Conservation (phyloP, 305 asterid genomes). For the Fraxinus paxiana region DNA sequence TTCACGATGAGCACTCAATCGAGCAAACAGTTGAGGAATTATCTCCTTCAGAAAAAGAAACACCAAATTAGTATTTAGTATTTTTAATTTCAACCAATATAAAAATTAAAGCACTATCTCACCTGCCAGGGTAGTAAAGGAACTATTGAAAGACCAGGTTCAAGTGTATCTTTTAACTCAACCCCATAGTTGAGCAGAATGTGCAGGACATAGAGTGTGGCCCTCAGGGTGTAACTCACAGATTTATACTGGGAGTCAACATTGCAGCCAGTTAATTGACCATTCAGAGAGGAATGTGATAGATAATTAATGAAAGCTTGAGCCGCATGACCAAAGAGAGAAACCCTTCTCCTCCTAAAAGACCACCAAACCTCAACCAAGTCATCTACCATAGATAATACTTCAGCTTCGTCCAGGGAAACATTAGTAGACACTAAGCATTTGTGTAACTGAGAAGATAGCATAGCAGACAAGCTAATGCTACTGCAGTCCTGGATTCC, state of each 20-base stretch:
- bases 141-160: constrained; percentile 74
- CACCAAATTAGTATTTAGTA: constrained; percentile 33
- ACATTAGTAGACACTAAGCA: constrained; percentile 46
- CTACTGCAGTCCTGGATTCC: constrained; percentile 65
- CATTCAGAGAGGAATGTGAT: constrained; percentile 70
- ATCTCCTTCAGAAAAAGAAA: constrained; percentile 66
- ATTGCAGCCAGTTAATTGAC: constrained; percentile 52
- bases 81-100: constrained; percentile 20
- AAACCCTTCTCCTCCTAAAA: constrained; percentile 77
- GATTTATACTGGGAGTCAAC: constrained; percentile 54
- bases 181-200: constrained; percentile 91
- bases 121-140: constrained; percentile 99
- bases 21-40: constrained; percentile 94
- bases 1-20: constrained; percentile 91
- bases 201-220: constrained; percentile 72
- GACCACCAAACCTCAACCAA: constrained; percentile 80
- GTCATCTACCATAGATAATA: constrained; percentile 45
- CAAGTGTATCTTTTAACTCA: constrained; percentile 77
- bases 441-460: constrained; percentile 67
- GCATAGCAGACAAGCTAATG: constrained; percentile 46
- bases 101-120: constrained; percentile 26
- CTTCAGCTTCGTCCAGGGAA: constrained; percentile 43
- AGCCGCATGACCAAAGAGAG: constrained; percentile 93
- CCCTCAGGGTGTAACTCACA: constrained; percentile 71
- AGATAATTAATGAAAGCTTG: constrained; percentile 81